These are phyloP conservation scores for Mariannaea elegans DNA, from an alignment of 2,329 filamentous ascomycete species.

Conservation along the genomic window DNA sequence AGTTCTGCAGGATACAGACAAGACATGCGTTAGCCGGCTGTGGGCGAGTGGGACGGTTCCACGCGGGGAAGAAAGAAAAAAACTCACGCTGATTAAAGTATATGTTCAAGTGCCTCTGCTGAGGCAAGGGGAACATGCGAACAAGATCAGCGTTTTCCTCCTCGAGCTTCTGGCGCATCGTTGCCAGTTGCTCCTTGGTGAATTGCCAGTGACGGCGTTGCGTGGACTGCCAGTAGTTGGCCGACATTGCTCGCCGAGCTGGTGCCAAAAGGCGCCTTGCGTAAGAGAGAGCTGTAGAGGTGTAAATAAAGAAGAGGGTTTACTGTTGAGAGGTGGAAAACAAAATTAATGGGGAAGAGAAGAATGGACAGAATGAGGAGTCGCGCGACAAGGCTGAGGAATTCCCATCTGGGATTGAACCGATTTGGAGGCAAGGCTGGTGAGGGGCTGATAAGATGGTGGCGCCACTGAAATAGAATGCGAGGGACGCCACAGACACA, in stretches of 20 bases:
- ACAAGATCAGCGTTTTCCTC: conserved; percentile 79
- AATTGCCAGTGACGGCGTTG: conserved; percentile 93
- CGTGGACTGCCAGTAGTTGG: conserved; percentile 96
- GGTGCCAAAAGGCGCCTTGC: conserved; percentile 21
- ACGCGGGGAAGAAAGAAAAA: conserved; percentile 2
- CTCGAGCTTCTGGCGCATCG: conserved; percentile 79
- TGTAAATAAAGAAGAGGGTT: background rate
- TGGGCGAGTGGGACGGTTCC: background rate
- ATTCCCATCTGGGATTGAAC: conserved; percentile 8
- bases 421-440: conserved; percentile 20
- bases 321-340: background rate
- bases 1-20: conserved; percentile 65
- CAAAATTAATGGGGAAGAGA: background rate
- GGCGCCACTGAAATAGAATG: background rate
- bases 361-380: background rate
- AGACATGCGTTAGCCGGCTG: conserved; percentile 15
- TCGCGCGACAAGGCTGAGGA: conserved; percentile 20
- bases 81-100: conserved; percentile 88
- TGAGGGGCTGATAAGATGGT: conserved; percentile 21
- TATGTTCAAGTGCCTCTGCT: conserved; percentile 83
- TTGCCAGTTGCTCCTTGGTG: conserved; percentile 79
- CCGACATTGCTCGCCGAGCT: conserved; percentile 71
- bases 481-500: conserved; percentile 2
- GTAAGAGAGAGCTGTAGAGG: background rate
- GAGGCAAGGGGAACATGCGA: conserved; percentile 83